Evolutionary conservation across 495 filamentous ascomycete genomes (phyloP), one percentile per base, ranked within the genome.

Genomic region (Penicillium riverlandense): DNA sequence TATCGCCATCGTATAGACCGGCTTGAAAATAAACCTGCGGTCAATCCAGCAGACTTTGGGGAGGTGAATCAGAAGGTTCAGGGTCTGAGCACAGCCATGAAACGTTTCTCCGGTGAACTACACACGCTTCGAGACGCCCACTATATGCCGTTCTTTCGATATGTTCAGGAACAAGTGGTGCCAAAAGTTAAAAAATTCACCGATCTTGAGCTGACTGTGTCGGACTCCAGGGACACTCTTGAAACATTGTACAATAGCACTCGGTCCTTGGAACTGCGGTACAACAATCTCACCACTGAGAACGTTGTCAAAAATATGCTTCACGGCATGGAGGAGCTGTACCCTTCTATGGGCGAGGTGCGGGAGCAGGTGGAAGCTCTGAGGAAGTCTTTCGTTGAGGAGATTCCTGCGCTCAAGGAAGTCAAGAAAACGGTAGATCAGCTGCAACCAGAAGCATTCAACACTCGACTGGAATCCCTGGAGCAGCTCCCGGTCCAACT

Each of bases 201-300:
- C 22, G 22, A 3, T 22, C 22, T 22, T 6, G 22, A 22, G 22
- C 22, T 4, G 22, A 22, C 7, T 34, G 2, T 34, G 32, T 10
- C 10, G 10, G n/a, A 34, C 2, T 34, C 32, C 32, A 34, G 9
- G 10, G 32, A 12, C n/a, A 10, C n/a, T 12, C n/a, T 34, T 10
- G 10, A 34, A 7, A 11, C 32, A 3, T 3, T 34, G 32, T 11
- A 2, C 9, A 10, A 5, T 10, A 12, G 32, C 2, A 34, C 7
- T n/a, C 56, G 57, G 29, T 72, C 69, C 7, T 41, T 72, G 27
- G 69, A 71, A 49, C 32, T 27, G 2, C 59, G 70, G 28, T 72
- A 65, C 35, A 57, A 52, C 37, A 62, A 49, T 38, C 53, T 71
- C 29, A 60, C 55, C 43, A 63, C 62, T 0, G 62, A 59, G 13